These are phyloP conservation scores for Cinnamomum micranthum DNA, from an alignment of 164 flowering plant species.

Conservation along the genomic window DNA sequence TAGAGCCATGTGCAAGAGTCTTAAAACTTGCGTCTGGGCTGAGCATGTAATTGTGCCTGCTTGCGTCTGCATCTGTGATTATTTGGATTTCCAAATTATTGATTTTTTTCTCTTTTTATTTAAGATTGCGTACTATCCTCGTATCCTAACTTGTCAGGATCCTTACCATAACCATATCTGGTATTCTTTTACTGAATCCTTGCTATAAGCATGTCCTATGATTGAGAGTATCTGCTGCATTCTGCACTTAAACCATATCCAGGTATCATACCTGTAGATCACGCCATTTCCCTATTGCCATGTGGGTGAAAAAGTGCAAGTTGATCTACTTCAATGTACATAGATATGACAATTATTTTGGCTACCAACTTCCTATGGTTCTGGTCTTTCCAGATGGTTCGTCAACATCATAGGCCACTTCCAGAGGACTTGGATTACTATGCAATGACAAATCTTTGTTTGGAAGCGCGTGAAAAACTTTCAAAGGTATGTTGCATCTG, in stretches of 20 bases:
- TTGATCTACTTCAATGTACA: neutral
- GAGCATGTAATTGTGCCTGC: too few species aligned
- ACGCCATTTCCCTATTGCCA: neutral
- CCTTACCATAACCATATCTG: neutral
- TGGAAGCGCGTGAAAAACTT: constrained; percentile 90
- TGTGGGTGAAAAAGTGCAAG: neutral
- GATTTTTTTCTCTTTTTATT: too few species aligned
- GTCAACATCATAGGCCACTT: constrained; percentile 71
- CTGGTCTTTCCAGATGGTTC: constrained; percentile 52
- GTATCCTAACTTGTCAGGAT: too few species aligned
- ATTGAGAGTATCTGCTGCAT: neutral
- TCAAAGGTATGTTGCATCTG: constrained; percentile 56
- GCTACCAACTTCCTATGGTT: neutral
- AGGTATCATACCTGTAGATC: too few species aligned
- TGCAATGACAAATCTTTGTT: constrained; percentile 76
- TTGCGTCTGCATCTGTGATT: too few species aligned
- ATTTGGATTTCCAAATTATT: too few species aligned
- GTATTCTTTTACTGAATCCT: neutral
- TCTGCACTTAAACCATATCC: neutral
- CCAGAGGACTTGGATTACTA: constrained; percentile 82
- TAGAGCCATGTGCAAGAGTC: too few species aligned
- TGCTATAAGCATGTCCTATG: too few species aligned
- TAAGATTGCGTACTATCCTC: too few species aligned
- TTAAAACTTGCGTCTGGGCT: too few species aligned
- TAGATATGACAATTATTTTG: neutral